phyloP scores from a whole-genome alignment of 2,329 filamentous ascomycete genomes.

The Dothiorella sarmentorum region DNA sequence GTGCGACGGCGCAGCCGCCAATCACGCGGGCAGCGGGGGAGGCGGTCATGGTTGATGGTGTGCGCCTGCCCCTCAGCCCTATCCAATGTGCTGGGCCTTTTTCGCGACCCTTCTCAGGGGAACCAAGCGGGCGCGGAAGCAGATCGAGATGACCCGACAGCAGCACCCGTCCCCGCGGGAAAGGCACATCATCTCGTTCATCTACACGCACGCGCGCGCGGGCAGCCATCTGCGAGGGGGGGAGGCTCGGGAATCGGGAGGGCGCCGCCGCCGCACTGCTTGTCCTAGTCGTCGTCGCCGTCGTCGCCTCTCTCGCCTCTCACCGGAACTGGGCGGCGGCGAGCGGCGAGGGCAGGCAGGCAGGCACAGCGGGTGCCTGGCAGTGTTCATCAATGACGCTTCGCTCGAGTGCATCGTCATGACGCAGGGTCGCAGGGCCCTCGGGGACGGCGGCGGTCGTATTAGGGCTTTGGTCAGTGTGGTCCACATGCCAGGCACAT shows the following conservation, averaged over 20 bases:
- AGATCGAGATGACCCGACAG: conserved; percentile 3
- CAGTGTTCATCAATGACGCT: neutral
- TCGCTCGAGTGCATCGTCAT: neutral
- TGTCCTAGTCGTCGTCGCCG: too few species aligned
- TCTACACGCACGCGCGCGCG: conserved; percentile 4
- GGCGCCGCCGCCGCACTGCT: too few species aligned
- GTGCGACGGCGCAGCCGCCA: conserved; percentile 5
- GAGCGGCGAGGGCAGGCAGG: neutral
- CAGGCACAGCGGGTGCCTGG: conserved; percentile 11
- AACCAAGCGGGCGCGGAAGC: neutral
- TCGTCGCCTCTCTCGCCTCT: too few species aligned
- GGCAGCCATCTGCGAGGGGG: neutral
- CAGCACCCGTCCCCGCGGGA: conserved; percentile 11
- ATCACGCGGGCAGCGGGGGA: neutral
- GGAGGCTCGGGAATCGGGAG: too few species aligned
- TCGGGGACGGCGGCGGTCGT: conserved; percentile 8
- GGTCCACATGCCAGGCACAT: conserved; percentile 10
- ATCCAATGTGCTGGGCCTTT: conserved; percentile 15
- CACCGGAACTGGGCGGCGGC: too few species aligned
- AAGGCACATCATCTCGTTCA: conserved; percentile 10
- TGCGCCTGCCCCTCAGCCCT: conserved; percentile 11
- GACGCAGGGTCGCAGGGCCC: conserved; percentile 9
- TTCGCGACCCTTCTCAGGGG: conserved; percentile 7
- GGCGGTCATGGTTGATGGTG: conserved; percentile 11
- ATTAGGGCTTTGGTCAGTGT: conserved; percentile 5